phyloP scores from a whole-genome alignment of 2,329 filamentous ascomycete species.

The Ophiognomonia clavigignenti-juglandacearum region DNA sequence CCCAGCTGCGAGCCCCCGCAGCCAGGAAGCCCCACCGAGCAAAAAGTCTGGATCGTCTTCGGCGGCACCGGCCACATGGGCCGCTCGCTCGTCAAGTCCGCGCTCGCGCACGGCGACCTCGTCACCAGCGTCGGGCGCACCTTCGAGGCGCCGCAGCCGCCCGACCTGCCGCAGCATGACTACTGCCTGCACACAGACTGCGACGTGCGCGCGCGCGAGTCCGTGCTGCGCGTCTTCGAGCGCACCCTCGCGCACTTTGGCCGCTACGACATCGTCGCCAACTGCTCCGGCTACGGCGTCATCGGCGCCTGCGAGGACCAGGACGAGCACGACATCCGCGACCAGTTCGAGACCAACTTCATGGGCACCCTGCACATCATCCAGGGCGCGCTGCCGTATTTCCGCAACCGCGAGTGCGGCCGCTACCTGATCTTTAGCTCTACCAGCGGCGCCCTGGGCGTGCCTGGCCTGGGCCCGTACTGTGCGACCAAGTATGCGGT shows the following conservation, averaged over 20 bases:
- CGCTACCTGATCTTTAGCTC: slow-evolving; percentile 94
- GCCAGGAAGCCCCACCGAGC: slow-evolving; percentile 62
- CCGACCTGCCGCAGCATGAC: slow-evolving; percentile 67
- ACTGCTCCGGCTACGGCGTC: slow-evolving; percentile 92
- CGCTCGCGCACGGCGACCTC: slow-evolving; percentile 73
- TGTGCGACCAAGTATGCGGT: slow-evolving; percentile 97
- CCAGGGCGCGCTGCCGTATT: slow-evolving; percentile 81
- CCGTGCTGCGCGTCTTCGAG: slow-evolving; percentile 68
- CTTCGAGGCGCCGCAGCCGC: slow-evolving; percentile 67
- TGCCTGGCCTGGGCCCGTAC: slow-evolving; percentile 88
- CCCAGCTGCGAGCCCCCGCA: slow-evolving; percentile 81
- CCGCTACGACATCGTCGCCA: slow-evolving; percentile 82
- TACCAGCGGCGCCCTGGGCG: slow-evolving; percentile 85
- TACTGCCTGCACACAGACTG: slow-evolving; percentile 80
- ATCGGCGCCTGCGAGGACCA: slow-evolving; percentile 96
- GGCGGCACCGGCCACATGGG: slow-evolving; percentile 98
- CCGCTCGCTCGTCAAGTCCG: slow-evolving; percentile 78
- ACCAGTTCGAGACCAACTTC: slow-evolving; percentile 97
- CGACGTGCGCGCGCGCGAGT: slow-evolving; percentile 79
- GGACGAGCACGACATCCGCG: slow-evolving; percentile 88
- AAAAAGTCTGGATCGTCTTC: slow-evolving; percentile 91
- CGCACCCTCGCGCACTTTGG: slow-evolving; percentile 70
- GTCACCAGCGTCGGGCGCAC: slow-evolving; percentile 83
- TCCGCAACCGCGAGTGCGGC: slow-evolving; percentile 69
- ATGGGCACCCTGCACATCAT: slow-evolving; percentile 94